phyloP scores from a whole-genome alignment of 495 filamentous ascomycete species.

The Filosporella fistucella region DNA sequence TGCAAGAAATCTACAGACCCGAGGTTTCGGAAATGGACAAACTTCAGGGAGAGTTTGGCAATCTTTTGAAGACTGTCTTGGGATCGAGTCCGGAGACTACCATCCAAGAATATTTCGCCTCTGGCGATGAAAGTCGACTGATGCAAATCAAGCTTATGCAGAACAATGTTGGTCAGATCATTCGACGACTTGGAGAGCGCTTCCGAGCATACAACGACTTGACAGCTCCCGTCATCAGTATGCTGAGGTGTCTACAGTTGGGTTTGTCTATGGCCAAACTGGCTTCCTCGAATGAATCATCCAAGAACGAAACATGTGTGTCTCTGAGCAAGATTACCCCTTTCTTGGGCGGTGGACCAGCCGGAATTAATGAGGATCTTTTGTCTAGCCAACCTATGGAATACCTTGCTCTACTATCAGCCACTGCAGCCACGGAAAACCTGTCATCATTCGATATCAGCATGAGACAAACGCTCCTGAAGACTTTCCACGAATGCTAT shows the following conservation, averaged over 20 bases:
- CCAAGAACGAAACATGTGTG: slow-evolving; percentile 14
- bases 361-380: slow-evolving; percentile 14
- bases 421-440: slow-evolving; percentile 37
- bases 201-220: slow-evolving; percentile 83
- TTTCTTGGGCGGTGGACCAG: slow-evolving; percentile 52
- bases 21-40: slow-evolving; percentile 56
- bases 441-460: slow-evolving; percentile 27
- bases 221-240: slow-evolving; percentile 69
- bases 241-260: slow-evolving; percentile 74
- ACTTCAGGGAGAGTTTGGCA: slow-evolving; percentile 80
- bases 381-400: slow-evolving; percentile 40
- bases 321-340: slow-evolving; percentile 45
- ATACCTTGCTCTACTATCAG: slow-evolving; percentile 35
- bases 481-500: slow-evolving; percentile 67
- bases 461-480: slow-evolving; percentile 33
- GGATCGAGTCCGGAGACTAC: slow-evolving; percentile 41
- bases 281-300: slow-evolving; percentile 20
- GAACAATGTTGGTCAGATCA: slow-evolving; percentile 67
- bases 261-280: slow-evolving; percentile 60
- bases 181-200: slow-evolving; percentile 55
- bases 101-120: slow-evolving; percentile 17
- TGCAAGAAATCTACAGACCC: slow-evolving; percentile 63
- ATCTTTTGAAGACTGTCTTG: slow-evolving; percentile 63
- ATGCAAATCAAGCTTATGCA: slow-evolving; percentile 55
- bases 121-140: neutral